Percentiles rank a stretch among this genome's conserved stretches.
Conservation (phyloP, 2,329 filamentous ascomycete genomes). For the Neopestalotiopsis sp. region DNA sequence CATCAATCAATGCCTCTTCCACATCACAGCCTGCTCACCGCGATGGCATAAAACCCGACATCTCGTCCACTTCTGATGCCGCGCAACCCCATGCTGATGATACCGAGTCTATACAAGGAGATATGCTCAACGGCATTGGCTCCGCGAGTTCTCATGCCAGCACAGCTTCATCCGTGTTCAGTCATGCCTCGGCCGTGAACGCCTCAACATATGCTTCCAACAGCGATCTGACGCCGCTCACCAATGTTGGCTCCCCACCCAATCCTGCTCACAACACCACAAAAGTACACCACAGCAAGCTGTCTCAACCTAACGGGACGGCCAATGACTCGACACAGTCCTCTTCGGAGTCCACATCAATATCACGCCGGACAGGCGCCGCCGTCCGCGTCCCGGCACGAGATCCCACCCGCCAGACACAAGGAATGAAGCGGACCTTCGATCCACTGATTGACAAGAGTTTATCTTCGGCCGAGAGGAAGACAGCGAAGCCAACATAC, state of each 20-base stretch:
- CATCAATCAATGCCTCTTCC: constrained; percentile 22
- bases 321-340: constrained; percentile 39
- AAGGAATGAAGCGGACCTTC: constrained; percentile 65
- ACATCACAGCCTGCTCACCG: constrained; percentile 35
- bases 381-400: constrained; percentile 58
- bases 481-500: constrained; percentile 64
- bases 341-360: constrained; percentile 33
- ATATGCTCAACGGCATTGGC: constrained; percentile 72
- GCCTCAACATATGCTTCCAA: constrained; percentile 46
- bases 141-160: constrained; percentile 76
- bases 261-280: constrained; percentile 41
- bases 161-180: constrained; percentile 75
- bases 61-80: constrained; percentile 41
- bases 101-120: constrained; percentile 64
- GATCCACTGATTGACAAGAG: constrained; percentile 54
- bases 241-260: constrained; percentile 58
- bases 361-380: constrained; percentile 32
- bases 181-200: constrained; percentile 50
- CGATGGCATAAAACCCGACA: constrained; percentile 41
- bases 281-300: constrained; percentile 55
- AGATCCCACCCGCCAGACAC: constrained; percentile 59
- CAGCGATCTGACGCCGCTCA: constrained; percentile 57
- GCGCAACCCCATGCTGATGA: constrained; percentile 54
- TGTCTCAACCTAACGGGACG: constrained; percentile 48
- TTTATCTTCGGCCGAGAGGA: constrained; percentile 59